Evolutionary conservation across 306 rosid species (phyloP).

Genomic region (Gleditsia sinensis): DNA sequence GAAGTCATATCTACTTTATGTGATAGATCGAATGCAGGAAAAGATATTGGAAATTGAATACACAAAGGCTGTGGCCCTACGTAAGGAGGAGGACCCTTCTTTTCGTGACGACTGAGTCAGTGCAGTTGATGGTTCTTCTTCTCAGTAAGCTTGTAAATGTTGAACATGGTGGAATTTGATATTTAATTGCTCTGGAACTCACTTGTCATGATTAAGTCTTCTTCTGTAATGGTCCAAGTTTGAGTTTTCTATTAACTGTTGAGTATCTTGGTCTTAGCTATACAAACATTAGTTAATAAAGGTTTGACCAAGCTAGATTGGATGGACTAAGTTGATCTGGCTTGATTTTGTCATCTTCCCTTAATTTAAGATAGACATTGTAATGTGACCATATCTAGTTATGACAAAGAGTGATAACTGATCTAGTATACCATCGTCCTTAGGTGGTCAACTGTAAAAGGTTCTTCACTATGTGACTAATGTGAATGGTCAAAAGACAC

Average conservation of each 20-base stretch:
- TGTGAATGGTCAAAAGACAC: not conserved
- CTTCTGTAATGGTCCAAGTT: not conserved
- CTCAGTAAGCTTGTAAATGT: slow-evolving; percentile 62
- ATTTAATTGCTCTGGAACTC: not conserved
- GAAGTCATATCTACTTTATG: slow-evolving; percentile 21
- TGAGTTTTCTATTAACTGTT: slow-evolving; percentile 9
- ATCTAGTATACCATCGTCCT: no score
- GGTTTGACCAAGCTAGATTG: not conserved
- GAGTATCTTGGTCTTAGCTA: not conserved
- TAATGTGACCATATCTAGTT: slow-evolving; percentile 16
- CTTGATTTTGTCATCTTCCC: not conserved
- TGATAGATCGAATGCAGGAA: slow-evolving; percentile 57
- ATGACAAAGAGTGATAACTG: slow-evolving; percentile 7
- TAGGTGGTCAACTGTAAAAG: not conserved
- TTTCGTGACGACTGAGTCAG: slow-evolving; percentile 95
- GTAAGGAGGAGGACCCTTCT: slow-evolving; percentile 84
- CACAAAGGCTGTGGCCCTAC: slow-evolving; percentile 71
- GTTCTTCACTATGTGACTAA: not conserved
- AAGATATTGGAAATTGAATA: slow-evolving; percentile 81
- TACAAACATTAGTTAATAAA: slow-evolving; percentile 4
- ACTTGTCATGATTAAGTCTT: not conserved
- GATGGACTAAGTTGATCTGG: not conserved
- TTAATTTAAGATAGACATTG: not conserved
- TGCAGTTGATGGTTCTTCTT: slow-evolving; percentile 86
- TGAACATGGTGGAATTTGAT: not conserved